phyloP scores from a whole-genome alignment of 2,329 filamentous ascomycete genomes.

The Colletotrichum kahawae region DNA sequence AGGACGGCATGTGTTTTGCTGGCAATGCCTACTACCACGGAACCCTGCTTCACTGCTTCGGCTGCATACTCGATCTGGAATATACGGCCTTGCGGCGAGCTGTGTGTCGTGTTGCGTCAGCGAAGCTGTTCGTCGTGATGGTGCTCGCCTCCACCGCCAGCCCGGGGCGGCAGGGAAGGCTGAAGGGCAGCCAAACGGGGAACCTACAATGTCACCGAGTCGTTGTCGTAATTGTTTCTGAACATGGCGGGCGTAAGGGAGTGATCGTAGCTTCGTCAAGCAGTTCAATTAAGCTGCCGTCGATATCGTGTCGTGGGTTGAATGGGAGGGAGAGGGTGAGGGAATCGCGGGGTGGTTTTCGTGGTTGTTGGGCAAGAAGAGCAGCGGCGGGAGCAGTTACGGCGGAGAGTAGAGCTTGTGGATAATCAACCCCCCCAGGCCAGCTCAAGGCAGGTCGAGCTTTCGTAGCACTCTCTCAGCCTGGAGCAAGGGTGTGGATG shows the following conservation, averaged over 20 bases:
- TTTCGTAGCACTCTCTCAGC: constrained; percentile 29
- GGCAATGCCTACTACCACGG: constrained; percentile 93
- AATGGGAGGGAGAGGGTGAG: neutral
- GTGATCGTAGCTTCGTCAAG: constrained; percentile 21
- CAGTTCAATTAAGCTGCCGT: neutral
- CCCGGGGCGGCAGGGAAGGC: neutral
- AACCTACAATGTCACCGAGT: constrained; percentile 96
- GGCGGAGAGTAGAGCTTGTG: constrained; percentile 14
- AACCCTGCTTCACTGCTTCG: constrained; percentile 98
- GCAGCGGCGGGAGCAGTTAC: neutral
- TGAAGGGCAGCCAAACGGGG: constrained; percentile 27
- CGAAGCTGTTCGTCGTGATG: neutral
- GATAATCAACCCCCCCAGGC: constrained; percentile 15
- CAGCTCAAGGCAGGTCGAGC: constrained; percentile 34
- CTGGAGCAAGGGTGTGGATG: constrained; percentile 20
- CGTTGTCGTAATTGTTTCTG: constrained; percentile 99
- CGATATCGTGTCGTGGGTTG: neutral
- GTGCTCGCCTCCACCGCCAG: neutral
- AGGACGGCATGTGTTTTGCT: constrained; percentile 98
- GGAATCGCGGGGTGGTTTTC: constrained; percentile 16
- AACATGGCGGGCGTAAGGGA: constrained; percentile 69
- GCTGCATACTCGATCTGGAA: constrained; percentile 99
- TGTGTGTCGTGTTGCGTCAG: constrained; percentile 40
- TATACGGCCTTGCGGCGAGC: constrained; percentile 98
- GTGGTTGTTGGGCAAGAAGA: constrained; percentile 13